A percentile compares a stretch with the other conserved stretches of the same genome.
phyloP scores from a whole-genome alignment of 2,329 filamentous ascomycete species.

The Fusarium nanum region DNA sequence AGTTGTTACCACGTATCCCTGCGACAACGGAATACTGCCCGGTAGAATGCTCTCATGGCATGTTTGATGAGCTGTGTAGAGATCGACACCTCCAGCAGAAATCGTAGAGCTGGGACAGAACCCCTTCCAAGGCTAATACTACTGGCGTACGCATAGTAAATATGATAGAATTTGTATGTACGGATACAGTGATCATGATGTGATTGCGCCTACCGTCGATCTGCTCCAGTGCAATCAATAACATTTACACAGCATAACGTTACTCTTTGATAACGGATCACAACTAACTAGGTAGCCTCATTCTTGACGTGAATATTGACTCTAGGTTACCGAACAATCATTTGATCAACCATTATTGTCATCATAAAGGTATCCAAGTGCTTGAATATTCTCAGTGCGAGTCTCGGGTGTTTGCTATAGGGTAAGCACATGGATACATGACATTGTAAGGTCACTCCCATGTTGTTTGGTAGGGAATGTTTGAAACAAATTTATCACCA shows the following conservation, averaged over 20 bases:
- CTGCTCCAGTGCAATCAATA: not conserved
- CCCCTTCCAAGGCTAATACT: not conserved
- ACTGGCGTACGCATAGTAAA: not conserved
- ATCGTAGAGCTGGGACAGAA: not conserved
- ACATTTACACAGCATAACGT: not conserved
- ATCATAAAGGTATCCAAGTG: not conserved
- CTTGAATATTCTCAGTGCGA: not conserved
- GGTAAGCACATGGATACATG: not conserved
- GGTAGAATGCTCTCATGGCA: not conserved
- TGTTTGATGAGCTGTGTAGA: constrained; percentile 24
- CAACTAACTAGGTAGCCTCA: not conserved
- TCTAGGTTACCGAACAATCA: not conserved
- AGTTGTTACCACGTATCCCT: not conserved
- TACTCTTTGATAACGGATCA: not conserved
- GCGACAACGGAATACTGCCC: constrained; percentile 3
- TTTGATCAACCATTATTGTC: not conserved
- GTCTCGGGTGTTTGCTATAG: not conserved
- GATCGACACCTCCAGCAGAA: constrained; percentile 22
- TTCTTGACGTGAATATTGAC: not conserved
- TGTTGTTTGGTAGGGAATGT: not conserved
- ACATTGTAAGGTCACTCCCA: not conserved
- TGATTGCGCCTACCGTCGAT: not conserved
- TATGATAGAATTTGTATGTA: not conserved
- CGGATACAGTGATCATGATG: not conserved
- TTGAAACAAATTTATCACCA: too few species aligned